These are phyloP conservation scores for Silene vulgaris DNA, from an alignment of 179 eudicot genomes.

Conservation along the genomic window DNA sequence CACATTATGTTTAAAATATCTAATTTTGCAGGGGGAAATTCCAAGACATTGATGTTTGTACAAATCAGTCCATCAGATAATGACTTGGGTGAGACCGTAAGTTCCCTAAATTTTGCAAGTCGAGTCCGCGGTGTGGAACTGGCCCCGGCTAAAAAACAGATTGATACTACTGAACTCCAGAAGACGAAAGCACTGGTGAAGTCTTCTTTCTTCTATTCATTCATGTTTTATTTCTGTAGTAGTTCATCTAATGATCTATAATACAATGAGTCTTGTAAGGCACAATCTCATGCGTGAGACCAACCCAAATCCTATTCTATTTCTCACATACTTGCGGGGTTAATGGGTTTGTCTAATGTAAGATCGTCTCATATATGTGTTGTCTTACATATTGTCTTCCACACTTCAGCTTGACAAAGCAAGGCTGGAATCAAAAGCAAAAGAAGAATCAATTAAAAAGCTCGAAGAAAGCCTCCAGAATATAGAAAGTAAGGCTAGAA, in stretches of 20 bases:
- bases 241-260: not conserved
- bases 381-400: not conserved
- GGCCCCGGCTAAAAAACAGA: constrained; percentile 55
- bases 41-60: constrained; percentile 57
- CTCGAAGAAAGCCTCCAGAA: constrained; percentile 53
- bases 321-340: not conserved
- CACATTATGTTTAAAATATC: not conserved
- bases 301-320: no score
- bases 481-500: constrained; percentile 53
- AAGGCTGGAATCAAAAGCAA: constrained; percentile 52
- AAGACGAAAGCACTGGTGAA: constrained; percentile 50
- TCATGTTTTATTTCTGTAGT: not conserved
- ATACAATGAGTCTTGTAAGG: no score
- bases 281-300: no score
- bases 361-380: not conserved
- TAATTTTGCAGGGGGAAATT: constrained; percentile 50
- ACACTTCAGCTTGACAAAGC: constrained; percentile 49
- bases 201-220: not conserved
- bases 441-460: constrained; percentile 55
- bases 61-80: constrained; percentile 63
- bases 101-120: constrained; percentile 62
- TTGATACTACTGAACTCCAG: constrained; percentile 55
- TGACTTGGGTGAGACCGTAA: constrained; percentile 54
- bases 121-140: constrained; percentile 58
- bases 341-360: not conserved